A percentile compares a stretch with the other conserved stretches of the same genome.
These are phyloP conservation scores for Pythium periplocum DNA, from an alignment of 352 stramenopile genomes.

Conservation along the genomic window DNA sequence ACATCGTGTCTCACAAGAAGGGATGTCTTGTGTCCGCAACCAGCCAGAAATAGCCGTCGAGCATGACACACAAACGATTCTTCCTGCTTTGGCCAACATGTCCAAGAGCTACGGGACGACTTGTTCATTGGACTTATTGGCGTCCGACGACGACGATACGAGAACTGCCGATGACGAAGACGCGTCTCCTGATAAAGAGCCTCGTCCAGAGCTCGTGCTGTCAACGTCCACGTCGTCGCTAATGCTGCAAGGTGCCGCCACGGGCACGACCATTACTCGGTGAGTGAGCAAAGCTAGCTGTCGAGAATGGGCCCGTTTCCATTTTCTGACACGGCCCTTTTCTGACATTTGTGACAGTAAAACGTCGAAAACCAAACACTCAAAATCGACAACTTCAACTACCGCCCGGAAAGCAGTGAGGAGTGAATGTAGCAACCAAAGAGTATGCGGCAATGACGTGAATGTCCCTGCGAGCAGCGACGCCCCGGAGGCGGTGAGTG, in stretches of 20 bases:
- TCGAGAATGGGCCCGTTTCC: constrained; percentile 3
- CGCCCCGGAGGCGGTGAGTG: too few species aligned
- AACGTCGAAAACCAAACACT: background rate
- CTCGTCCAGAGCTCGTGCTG: background rate
- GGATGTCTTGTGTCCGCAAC: too few species aligned
- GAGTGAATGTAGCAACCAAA: constrained; percentile 6
- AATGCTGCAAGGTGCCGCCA: constrained; percentile 6
- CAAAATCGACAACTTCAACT: constrained; percentile 8
- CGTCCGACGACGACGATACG: background rate
- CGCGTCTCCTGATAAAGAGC: background rate
- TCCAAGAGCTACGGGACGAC: too few species aligned
- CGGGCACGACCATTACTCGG: constrained; percentile 13
- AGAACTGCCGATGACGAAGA: background rate
- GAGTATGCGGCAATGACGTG: too few species aligned
- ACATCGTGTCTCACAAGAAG: constrained; percentile 22
- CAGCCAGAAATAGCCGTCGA: too few species aligned
- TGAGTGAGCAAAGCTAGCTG: background rate
- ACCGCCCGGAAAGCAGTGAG: background rate
- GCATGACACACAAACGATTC: too few species aligned
- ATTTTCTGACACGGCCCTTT: too few species aligned
- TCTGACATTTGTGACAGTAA: background rate
- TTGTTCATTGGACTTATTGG: constrained; percentile 9
- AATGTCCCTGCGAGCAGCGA: too few species aligned
- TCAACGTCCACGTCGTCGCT: background rate
- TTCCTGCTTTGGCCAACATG: too few species aligned